Evolutionary conservation across 2,329 filamentous ascomycete species (phyloP).

Genomic region (Neodidymelliopsis sp.): DNA sequence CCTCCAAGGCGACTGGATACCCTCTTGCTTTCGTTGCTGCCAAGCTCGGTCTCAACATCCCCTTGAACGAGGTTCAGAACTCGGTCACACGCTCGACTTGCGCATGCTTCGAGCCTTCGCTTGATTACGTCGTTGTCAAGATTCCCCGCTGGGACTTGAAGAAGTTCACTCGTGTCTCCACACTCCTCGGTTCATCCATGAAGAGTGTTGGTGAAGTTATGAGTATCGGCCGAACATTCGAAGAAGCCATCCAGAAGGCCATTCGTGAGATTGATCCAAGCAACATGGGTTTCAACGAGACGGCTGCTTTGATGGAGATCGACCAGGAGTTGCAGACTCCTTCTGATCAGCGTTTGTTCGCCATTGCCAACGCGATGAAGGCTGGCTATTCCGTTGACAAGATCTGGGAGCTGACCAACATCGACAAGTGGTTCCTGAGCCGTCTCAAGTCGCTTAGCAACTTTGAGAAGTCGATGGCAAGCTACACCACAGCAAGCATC

Average conservation of each 20-base stretch:
- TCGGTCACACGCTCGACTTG: conserved; percentile 94
- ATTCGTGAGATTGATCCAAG: conserved; percentile 95
- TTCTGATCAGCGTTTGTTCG: conserved; percentile 95
- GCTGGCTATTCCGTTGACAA: conserved; percentile 92
- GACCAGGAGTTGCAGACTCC: conserved; percentile 96
- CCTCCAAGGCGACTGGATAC: conserved; percentile 97
- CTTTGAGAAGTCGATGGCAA: conserved; percentile 81
- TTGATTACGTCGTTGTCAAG: conserved; percentile 98
- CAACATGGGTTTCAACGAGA: conserved; percentile 94
- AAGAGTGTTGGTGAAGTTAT: conserved; percentile 99
- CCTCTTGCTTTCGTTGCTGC: conserved; percentile 95
- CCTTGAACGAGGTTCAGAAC: conserved; percentile 95
- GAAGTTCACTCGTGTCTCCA: conserved; percentile 97
- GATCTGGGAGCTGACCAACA: conserved; percentile 98
- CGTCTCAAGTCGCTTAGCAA: conserved; percentile 90
- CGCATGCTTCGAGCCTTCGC: conserved; percentile 96
- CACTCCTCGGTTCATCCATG: conserved; percentile 96
- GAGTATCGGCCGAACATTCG: conserved; percentile 95
- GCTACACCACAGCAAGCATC: conserved; percentile 71
- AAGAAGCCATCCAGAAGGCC: conserved; percentile 98
- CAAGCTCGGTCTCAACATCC: conserved; percentile 93
- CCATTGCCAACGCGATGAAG: conserved; percentile 97
- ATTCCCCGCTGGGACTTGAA: conserved; percentile 99
- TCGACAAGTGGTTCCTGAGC: conserved; percentile 97
- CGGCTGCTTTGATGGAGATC: conserved; percentile 84